A percentile compares a stretch with the other conserved stretches of the same genome.
These are phyloP conservation scores for Davidsoniella australis DNA, from an alignment of 2,329 filamentous ascomycete genomes.

Conservation along the genomic window DNA sequence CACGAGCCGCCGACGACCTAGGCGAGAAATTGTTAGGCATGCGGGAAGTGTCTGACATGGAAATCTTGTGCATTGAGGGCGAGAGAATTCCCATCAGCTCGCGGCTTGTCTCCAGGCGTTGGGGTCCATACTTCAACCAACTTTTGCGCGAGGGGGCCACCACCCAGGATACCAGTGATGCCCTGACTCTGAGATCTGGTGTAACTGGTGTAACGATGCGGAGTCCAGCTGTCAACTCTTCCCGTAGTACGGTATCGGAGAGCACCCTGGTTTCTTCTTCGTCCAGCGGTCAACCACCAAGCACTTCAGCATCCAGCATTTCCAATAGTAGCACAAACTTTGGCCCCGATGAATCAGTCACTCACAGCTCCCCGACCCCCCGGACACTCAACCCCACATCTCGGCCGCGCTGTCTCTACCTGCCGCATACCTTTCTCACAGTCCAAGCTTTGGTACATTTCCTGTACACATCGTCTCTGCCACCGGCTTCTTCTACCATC, in stretches of 20 bases:
- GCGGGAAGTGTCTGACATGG: constrained; percentile 90
- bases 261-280: constrained; percentile 25
- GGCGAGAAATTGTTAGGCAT: constrained; percentile 64
- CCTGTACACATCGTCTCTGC: constrained; percentile 81
- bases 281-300: constrained; percentile 25
- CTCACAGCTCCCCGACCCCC: constrained; percentile 38
- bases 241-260: constrained; percentile 32
- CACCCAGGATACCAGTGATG: constrained; percentile 51
- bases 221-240: constrained; percentile 34
- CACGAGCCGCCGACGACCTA: constrained; percentile 64
- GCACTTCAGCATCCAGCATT: constrained; percentile 27
- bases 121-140: constrained; percentile 93
- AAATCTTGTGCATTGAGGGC: constrained; percentile 78
- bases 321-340: constrained; percentile 20
- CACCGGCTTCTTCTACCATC: constrained; percentile 54
- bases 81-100: constrained; percentile 91
- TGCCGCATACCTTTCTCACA: constrained; percentile 82
- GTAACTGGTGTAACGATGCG: constrained; percentile 31
- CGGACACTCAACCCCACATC: constrained; percentile 40
- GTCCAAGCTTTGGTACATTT: constrained; percentile 82
- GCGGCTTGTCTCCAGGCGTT: constrained; percentile 67
- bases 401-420: constrained; percentile 72
- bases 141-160: constrained; percentile 68
- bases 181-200: constrained; percentile 54
- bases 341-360: constrained; percentile 25